phyloP scores from a whole-genome alignment of 192 early-diverging fungal species.

The Backusella tarrabulga region DNA sequence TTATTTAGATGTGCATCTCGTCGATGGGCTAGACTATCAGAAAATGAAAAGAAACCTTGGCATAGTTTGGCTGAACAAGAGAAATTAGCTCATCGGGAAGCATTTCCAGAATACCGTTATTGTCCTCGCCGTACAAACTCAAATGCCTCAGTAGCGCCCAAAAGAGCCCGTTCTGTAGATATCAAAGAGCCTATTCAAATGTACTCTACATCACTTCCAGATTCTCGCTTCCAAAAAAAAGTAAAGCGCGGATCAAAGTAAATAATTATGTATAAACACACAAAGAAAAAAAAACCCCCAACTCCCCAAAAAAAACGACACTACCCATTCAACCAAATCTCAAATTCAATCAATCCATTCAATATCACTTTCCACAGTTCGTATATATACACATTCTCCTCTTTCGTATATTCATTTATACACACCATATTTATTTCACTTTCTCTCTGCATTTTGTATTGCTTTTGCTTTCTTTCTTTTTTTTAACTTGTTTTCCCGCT shows the following conservation, averaged over 20 bases:
- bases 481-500: background rate
- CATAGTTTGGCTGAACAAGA: slow-evolving; percentile 38
- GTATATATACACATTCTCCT: background rate
- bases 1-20: slow-evolving; percentile 33
- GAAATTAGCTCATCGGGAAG: slow-evolving; percentile 36
- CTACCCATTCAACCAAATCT: background rate
- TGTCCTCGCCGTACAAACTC: slow-evolving; percentile 29
- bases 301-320: background rate
- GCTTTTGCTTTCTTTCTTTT: background rate
- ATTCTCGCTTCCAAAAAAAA: slow-evolving; percentile 10
- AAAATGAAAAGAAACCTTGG: slow-evolving; percentile 41
- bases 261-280: background rate
- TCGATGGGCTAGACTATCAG: slow-evolving; percentile 34
- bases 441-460: background rate
- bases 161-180: background rate
- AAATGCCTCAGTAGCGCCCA: background rate
- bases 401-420: background rate
- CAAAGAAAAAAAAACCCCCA: background rate
- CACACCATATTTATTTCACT: background rate
- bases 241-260: slow-evolving; percentile 9
- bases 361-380: background rate
- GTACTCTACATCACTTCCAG: background rate
- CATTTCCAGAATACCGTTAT: slow-evolving; percentile 40
- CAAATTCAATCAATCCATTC: background rate
- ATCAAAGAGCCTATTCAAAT: slow-evolving; percentile 1